These are phyloP conservation scores for Meredithiella fracta DNA, from an alignment of 2,329 filamentous ascomycete species.

Conservation along the genomic window DNA sequence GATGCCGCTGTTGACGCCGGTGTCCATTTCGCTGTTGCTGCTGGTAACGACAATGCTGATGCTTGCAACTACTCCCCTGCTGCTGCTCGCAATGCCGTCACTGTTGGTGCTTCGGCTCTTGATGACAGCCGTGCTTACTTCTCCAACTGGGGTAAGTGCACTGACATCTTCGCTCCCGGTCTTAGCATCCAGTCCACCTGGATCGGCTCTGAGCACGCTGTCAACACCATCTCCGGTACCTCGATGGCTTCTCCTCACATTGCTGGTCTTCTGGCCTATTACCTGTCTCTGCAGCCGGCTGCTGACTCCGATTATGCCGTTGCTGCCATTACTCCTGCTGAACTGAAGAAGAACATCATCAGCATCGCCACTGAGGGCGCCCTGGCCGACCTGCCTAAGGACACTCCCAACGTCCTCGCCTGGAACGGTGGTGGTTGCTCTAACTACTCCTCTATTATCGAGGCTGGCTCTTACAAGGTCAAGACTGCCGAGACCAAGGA, in stretches of 20 bases:
- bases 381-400: conserved; percentile 64
- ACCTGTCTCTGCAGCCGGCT: conserved; percentile 86
- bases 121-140: conserved; percentile 97
- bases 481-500: conserved; percentile 29
- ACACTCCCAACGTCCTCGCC: conserved; percentile 87
- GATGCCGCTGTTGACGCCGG: conserved; percentile 85
- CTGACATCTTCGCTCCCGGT: conserved; percentile 96
- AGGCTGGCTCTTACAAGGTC: conserved; percentile 53
- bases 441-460: conserved; percentile 77
- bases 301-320: conserved; percentile 83
- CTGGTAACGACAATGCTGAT: conserved; percentile 96
- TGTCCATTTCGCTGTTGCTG: conserved; percentile 94
- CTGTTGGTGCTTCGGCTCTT: conserved; percentile 86
- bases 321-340: conserved; percentile 74
- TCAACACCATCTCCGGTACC: conserved; percentile 98
- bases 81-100: conserved; percentile 78
- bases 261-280: conserved; percentile 90
- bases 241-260: conserved; percentile 99
- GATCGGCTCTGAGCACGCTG: conserved; percentile 89
- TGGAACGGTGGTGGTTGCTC: conserved; percentile 95
- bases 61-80: conserved; percentile 99
- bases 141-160: conserved; percentile 99
- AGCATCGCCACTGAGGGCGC: conserved; percentile 62
- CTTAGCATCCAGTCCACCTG: conserved; percentile 96
- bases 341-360: conserved; percentile 83